Evolutionary conservation across 1,139 yeast species (phyloP), one percentile per base, ranked within the genome.

Genomic region (Kurtzmaniella quercitrusa): DNA sequence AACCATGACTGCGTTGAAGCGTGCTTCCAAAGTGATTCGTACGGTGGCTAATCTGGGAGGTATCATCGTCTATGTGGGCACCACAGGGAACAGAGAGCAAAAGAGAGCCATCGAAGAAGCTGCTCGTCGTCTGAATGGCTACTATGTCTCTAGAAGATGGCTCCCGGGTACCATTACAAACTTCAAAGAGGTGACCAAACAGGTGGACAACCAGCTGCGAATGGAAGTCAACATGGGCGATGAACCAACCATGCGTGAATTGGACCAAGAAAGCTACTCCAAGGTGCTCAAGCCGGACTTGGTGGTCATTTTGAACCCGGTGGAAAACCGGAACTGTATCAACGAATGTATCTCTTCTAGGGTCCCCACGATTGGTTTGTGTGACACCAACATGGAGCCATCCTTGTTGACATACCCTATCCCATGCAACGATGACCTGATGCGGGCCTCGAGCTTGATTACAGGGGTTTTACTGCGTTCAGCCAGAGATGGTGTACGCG

Each of bases 381-480:
- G 94, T 51, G 98, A 93, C 65, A 89, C 98, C 23, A 93, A 93
- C 63, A 82, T 85, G 65, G 97, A 93, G 60, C 95, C 98, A 16
- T 79, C 89, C 8, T 68, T 85, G 53, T 85, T 93, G 45, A 88
- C 96, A 1, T 93, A 93, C 63, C 95, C 98, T 41, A 87, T 93
- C 53, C 98, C 98, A 21, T 95, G 95, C 50, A 93, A 93, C 59
- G 98, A 93, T 63, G 98, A 91, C 61, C 85, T 95, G n/a, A 69
- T 81, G 47, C 79, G 98, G 60, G 79, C 95, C 12, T 81, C 85
- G 3, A 84, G 86, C 51, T 70, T 93, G 55, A 77, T 93, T 57
- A 70, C 81, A 44, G 97, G 98, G 48, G 82, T 91, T 16, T 73
- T 93, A 52, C 83, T 95, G 18, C 82, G 77, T 58, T 90, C 98